Conservation (phyloP, 352 stramenopile genomes). For the Thraustochytrium striatum region DNA sequence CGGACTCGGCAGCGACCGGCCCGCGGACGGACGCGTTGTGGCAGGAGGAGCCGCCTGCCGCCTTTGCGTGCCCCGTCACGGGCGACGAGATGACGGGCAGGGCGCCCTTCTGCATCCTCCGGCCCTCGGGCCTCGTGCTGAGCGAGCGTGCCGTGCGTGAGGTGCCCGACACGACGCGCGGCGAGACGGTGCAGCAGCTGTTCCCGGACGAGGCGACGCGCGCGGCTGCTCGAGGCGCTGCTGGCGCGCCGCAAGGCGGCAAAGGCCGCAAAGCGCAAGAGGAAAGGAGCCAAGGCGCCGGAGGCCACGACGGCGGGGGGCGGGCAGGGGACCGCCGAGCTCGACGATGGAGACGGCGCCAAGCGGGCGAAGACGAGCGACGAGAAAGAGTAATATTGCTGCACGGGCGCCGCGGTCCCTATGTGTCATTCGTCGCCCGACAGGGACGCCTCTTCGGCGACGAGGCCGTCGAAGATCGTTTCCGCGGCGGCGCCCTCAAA, state of each 20-base stretch:
- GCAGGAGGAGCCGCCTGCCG: constrained; percentile 6
- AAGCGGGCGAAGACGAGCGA: too few relatives aligned
- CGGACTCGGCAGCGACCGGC: constrained; percentile 7
- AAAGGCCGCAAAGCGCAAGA: neutral
- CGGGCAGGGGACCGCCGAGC: too few relatives aligned
- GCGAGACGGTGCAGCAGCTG: neutral
- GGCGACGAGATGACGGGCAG: constrained; percentile 77
- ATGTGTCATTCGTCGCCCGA: too few relatives aligned
- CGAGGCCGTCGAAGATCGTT: constrained; percentile 70
- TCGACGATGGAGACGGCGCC: too few relatives aligned
- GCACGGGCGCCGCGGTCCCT: too few relatives aligned
- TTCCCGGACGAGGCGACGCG: neutral
- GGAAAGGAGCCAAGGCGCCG: constrained; percentile 1
- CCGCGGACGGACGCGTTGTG: neutral
- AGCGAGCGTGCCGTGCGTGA: constrained; percentile 77
- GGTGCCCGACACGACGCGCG: constrained; percentile 54
- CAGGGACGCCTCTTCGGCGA: too few relatives aligned
- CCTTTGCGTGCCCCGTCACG: constrained; percentile 71
- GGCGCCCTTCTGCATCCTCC: constrained; percentile 73
- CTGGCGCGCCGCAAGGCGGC: neutral
- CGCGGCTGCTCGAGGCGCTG: neutral
- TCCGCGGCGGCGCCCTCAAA: constrained; percentile 68
- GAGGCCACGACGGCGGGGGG: too few relatives aligned
- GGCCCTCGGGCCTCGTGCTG: constrained; percentile 75
- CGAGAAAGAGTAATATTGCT: too few relatives aligned